These are phyloP conservation scores for Aspergillus melleus DNA, from an alignment of 2,329 filamentous ascomycete genomes.

Conservation along the genomic window DNA sequence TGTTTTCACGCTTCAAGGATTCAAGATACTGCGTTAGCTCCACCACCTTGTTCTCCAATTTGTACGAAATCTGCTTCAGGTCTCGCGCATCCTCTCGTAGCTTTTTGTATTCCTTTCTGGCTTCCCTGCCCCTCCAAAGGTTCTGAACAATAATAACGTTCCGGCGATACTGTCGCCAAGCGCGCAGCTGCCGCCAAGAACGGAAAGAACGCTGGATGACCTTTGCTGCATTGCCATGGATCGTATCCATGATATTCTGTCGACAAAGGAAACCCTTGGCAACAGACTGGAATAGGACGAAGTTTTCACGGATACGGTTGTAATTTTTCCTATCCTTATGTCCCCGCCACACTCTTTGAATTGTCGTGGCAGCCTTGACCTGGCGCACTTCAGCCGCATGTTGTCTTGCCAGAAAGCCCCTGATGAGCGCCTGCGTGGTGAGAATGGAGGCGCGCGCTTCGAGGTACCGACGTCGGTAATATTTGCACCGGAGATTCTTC, in stretches of 20 bases:
- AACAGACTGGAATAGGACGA: constrained; percentile 84
- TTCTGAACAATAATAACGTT: constrained; percentile 90
- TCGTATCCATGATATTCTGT: constrained; percentile 89
- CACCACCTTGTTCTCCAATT: constrained; percentile 98
- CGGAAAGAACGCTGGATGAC: constrained; percentile 92
- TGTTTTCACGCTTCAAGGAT: constrained; percentile 92
- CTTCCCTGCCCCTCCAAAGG: constrained; percentile 82
- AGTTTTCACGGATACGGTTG: constrained; percentile 73
- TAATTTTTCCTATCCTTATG: constrained; percentile 85
- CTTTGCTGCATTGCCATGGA: constrained; percentile 85
- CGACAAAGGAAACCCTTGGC: constrained; percentile 91
- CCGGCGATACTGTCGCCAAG: constrained; percentile 85
- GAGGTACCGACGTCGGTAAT: constrained; percentile 88
- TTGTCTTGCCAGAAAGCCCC: constrained; percentile 76
- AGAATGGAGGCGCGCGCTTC: constrained; percentile 81
- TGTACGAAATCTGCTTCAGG: constrained; percentile 99
- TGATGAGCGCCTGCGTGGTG: constrained; percentile 72
- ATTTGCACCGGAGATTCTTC: constrained; percentile 95
- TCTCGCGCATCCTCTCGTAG: constrained; percentile 94
- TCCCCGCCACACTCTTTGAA: constrained; percentile 93
- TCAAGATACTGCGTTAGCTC: constrained; percentile 94
- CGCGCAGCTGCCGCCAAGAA: constrained; percentile 71
- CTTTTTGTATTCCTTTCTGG: constrained; percentile 82
- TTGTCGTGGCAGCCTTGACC: constrained; percentile 84
- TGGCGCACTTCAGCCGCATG: constrained; percentile 78